Conservation (phyloP, 306 rosid genomes). For the Pyrus communis region DNA sequence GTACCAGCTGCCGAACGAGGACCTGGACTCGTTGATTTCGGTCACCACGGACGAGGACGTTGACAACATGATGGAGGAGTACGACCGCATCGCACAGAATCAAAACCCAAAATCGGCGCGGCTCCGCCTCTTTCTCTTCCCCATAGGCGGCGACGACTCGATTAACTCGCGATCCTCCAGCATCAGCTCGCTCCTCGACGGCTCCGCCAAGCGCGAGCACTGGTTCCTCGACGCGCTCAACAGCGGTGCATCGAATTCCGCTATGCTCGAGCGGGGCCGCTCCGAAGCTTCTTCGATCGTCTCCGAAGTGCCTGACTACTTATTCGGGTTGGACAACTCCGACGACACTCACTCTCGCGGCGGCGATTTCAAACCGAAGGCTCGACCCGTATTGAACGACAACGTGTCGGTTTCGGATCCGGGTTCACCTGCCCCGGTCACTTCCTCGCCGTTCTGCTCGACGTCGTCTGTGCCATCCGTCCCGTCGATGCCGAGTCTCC, state of each 20-base stretch:
- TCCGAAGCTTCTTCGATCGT: slow-evolving; percentile 83
- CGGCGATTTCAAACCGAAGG: slow-evolving; percentile 33
- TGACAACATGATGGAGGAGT: slow-evolving; percentile 97
- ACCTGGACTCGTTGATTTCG: slow-evolving; percentile 82
- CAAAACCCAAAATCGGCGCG: slow-evolving; percentile 67
- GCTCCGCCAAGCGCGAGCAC: slow-evolving; percentile 69
- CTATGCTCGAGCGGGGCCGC: slow-evolving; percentile 61
- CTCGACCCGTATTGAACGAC: slow-evolving; percentile 29
- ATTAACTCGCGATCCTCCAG: slow-evolving; percentile 44
- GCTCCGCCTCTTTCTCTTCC: slow-evolving; percentile 73
- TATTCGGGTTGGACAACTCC: slow-evolving; percentile 74
- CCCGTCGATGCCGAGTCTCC: slow-evolving; percentile 55
- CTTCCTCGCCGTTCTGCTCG: slow-evolving; percentile 49
- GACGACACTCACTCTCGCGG: slow-evolving; percentile 36
- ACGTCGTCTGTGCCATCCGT: slow-evolving; percentile 45
- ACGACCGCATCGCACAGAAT: slow-evolving; percentile 63
- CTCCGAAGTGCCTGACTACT: slow-evolving; percentile 87
- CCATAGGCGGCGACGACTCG: slow-evolving; percentile 16
- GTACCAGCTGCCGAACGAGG: slow-evolving; percentile 98
- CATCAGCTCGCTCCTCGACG: slow-evolving; percentile 73
- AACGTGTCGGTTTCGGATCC: slow-evolving; percentile 66
- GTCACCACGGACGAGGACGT: slow-evolving; percentile 90
- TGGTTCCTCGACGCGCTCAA: slow-evolving; percentile 94
- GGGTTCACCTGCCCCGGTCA: slow-evolving; percentile 65
- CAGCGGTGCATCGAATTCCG: slow-evolving; percentile 29